These are phyloP conservation scores for Kodamaea hsintzibuensis DNA, from an alignment of 805 yeast genomes.

Conservation along the genomic window DNA sequence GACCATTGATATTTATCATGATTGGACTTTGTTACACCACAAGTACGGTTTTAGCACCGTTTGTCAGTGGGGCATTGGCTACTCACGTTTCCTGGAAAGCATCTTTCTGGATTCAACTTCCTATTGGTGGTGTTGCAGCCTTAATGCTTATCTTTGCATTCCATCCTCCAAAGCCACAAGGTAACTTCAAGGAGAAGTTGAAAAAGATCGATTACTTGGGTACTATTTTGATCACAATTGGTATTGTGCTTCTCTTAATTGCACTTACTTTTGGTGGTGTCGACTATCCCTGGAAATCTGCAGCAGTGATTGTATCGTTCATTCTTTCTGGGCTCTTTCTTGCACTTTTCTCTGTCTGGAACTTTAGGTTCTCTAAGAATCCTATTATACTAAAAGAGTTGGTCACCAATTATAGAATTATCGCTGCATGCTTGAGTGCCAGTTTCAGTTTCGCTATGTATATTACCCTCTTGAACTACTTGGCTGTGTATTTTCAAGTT, in stretches of 20 bases:
- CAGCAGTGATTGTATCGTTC: slow-evolving; percentile 51
- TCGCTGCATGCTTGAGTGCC: slow-evolving; percentile 28
- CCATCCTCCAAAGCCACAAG: slow-evolving; percentile 47
- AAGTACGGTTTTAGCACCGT: slow-evolving; percentile 60
- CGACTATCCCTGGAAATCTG: slow-evolving; percentile 53
- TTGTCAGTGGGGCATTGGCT: slow-evolving; percentile 66
- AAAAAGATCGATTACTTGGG: slow-evolving; percentile 51
- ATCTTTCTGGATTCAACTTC: slow-evolving; percentile 72
- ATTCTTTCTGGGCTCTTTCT: slow-evolving; percentile 45
- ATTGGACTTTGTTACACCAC: slow-evolving; percentile 47
- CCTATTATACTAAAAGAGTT: slow-evolving; percentile 50
- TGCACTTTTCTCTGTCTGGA: slow-evolving; percentile 38
- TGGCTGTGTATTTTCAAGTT: slow-evolving; percentile 51
- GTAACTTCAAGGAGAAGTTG: slow-evolving; percentile 38
- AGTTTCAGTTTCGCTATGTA: slow-evolving; percentile 17
- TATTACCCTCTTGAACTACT: slow-evolving; percentile 24
- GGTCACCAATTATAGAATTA: slow-evolving; percentile 24
- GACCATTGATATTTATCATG: slow-evolving; percentile 40
- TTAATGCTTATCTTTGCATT: slow-evolving; percentile 39
- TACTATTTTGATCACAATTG: slow-evolving; percentile 41
- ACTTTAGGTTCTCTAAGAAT: slow-evolving; percentile 38
- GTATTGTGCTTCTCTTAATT: slow-evolving; percentile 45
- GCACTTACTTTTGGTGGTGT: slow-evolving; percentile 58
- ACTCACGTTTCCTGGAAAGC: slow-evolving; percentile 65
- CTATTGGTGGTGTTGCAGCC: slow-evolving; percentile 58